A percentile compares a stretch with the other conserved stretches of the same genome.
phyloP scores from a whole-genome alignment of 108 stramenopile species.

The Discostella stelligeroides region DNA sequence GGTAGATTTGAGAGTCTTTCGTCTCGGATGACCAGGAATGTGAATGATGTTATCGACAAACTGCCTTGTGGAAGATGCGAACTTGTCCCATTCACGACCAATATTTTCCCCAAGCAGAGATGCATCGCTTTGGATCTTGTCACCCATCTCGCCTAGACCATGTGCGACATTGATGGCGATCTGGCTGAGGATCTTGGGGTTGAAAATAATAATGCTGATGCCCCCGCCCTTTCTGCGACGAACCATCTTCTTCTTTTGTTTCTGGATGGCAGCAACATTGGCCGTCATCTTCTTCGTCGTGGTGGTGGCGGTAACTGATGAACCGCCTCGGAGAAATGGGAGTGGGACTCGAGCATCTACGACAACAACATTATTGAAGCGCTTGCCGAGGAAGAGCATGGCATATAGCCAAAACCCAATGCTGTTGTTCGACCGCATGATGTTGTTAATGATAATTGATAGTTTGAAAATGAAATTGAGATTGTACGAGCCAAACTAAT shows the following conservation, averaged over 20 bases:
- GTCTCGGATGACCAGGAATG: conserved; percentile 2
- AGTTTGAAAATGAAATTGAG: too few relatives aligned
- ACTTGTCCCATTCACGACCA: conserved; percentile 23
- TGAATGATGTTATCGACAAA: conserved; percentile 25
- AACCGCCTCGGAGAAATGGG: conserved; percentile 41
- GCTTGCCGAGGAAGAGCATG: too few relatives aligned
- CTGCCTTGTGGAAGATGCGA: neutral
- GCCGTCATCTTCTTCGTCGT: conserved; percentile 17
- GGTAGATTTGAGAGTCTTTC: conserved; percentile 12
- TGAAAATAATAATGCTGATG: neutral
- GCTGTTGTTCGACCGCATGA: too few relatives aligned
- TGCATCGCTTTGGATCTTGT: conserved; percentile 21
- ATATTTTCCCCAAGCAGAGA: conserved; percentile 9
- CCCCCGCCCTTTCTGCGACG: conserved; percentile 2
- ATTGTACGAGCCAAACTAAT: too few relatives aligned
- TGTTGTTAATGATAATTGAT: too few relatives aligned
- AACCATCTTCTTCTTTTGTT: too few relatives aligned
- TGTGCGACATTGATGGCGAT: conserved; percentile 13
- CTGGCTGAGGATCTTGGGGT: conserved; percentile 4
- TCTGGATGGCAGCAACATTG: too few relatives aligned
- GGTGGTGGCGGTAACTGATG: conserved; percentile 13
- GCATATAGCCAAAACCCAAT: too few relatives aligned
- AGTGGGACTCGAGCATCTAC: too few relatives aligned
- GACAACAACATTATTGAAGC: too few relatives aligned
- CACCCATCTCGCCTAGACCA: conserved; percentile 24